phyloP scores from a whole-genome alignment of 2,329 filamentous ascomycete genomes.

The Coleophoma cylindrospora region DNA sequence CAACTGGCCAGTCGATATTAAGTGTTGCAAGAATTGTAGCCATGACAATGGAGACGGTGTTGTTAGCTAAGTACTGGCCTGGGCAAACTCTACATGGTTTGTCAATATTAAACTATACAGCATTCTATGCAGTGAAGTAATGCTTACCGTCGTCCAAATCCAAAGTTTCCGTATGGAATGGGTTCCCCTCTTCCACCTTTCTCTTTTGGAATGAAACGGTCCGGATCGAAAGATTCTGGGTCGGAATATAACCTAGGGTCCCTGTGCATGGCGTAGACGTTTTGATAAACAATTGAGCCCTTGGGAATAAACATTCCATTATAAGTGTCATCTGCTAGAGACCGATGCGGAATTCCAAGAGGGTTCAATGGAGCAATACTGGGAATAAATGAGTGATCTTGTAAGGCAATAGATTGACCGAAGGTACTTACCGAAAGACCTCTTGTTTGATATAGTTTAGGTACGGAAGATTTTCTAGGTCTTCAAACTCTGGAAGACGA shows the following conservation, averaged over 20 bases:
- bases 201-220: constrained; percentile 35
- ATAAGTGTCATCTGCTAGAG: constrained; percentile 50
- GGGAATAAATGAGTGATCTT: not conserved
- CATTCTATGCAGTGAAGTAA: too few relatives aligned
- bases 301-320: constrained; percentile 49
- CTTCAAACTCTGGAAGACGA: constrained; percentile 38
- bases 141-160: not conserved
- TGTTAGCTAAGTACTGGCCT: not conserved
- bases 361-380: constrained; percentile 29
- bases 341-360: constrained; percentile 48
- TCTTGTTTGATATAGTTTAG: constrained; percentile 18
- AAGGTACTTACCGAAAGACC: not conserved
- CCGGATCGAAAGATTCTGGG: constrained; percentile 39
- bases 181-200: not conserved
- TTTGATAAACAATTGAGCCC: constrained; percentile 38
- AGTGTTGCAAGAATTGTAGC: too few relatives aligned
- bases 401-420: not conserved
- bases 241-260: constrained; percentile 35
- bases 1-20: too few relatives aligned
- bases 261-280: constrained; percentile 51
- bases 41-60: too few relatives aligned
- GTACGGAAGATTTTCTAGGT: constrained; percentile 34
- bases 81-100: not conserved
- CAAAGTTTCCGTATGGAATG: not conserved
- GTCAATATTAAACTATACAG: not conserved